Evolutionary conservation across 768 basidiomycete genomes (phyloP).

Genomic region (Termitomyces eurrhizus): DNA sequence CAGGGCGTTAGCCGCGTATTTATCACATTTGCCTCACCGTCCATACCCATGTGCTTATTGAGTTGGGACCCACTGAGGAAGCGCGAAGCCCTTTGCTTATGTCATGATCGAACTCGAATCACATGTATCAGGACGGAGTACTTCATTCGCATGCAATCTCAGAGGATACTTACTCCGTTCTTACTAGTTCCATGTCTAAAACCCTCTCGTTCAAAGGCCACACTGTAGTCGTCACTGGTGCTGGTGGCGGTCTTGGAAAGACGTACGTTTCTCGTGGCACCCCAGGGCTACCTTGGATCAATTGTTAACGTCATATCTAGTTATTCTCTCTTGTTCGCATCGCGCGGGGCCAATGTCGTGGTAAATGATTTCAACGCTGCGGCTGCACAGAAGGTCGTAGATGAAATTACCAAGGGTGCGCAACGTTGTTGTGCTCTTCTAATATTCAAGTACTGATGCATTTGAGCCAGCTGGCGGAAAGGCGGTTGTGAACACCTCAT

Average conservation of each 20-base stretch:
- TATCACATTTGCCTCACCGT: slow-evolving; percentile 17
- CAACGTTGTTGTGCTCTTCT: background rate
- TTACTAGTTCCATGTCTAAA: slow-evolving; percentile 32
- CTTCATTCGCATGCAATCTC: background rate
- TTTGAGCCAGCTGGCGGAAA: slow-evolving; percentile 71
- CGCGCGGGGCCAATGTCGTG: slow-evolving; percentile 89
- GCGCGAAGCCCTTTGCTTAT: background rate
- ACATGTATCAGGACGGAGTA: slow-evolving; percentile 18
- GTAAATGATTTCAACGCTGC: slow-evolving; percentile 91
- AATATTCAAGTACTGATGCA: slow-evolving; percentile 3
- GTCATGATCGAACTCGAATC: slow-evolving; percentile 13
- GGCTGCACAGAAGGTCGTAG: slow-evolving; percentile 89
- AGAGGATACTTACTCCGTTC: background rate
- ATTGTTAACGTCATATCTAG: slow-evolving; percentile 33
- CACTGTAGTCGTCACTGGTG: slow-evolving; percentile 93
- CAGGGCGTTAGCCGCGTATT: slow-evolving; percentile 27
- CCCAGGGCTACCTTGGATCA: too few species aligned
- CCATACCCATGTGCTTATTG: background rate
- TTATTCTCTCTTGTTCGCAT: slow-evolving; percentile 89
- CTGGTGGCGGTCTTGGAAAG: slow-evolving; percentile 91
- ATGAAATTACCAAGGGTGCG: slow-evolving; percentile 79
- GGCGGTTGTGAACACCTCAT: slow-evolving; percentile 83
- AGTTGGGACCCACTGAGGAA: background rate
- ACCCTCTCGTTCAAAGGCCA: slow-evolving; percentile 76
- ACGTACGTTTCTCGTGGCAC: slow-evolving; percentile 47